Evolutionary conservation across 306 rosid genomes (phyloP).

Genomic region (Delonix regia): DNA sequence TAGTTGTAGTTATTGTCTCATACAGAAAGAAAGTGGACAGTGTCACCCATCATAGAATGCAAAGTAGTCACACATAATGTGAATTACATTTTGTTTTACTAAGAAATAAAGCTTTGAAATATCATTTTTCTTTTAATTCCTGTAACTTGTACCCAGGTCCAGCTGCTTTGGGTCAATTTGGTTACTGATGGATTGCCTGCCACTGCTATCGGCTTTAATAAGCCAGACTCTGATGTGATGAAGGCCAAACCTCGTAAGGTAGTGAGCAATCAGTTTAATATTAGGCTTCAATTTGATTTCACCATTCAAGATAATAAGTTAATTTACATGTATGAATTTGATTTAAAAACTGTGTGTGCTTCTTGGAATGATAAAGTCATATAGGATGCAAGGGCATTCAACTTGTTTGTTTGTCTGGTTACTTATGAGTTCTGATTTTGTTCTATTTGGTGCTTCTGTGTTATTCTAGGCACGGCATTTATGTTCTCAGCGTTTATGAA

Average conservation of each 20-base stretch:
- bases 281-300: slow-evolving; percentile 24
- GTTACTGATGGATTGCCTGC: slow-evolving; percentile 99
- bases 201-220: slow-evolving; percentile 97
- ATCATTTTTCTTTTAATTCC: neutral
- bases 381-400: neutral
- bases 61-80: slow-evolving; percentile 14
- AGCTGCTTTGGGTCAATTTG: slow-evolving; percentile 97
- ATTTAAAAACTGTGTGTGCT: neutral
- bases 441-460: neutral
- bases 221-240: slow-evolving; percentile 98
- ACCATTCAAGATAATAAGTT: slow-evolving; percentile 15
- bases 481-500: neutral
- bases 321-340: slow-evolving; percentile 11
- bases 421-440: neutral
- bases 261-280: slow-evolving; percentile 30
- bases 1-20: too few species aligned
- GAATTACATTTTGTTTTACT: slow-evolving; percentile 30
- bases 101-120: slow-evolving; percentile 15
- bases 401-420: neutral
- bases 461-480: neutral
- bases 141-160: slow-evolving; percentile 64
- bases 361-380: neutral
- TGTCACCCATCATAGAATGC: slow-evolving; percentile 16
- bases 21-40: slow-evolving; percentile 1
- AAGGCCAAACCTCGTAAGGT: slow-evolving; percentile 96